Evolutionary conservation across 2,329 filamentous ascomycete species (phyloP).

Genomic region (Cytospora leucostoma): DNA sequence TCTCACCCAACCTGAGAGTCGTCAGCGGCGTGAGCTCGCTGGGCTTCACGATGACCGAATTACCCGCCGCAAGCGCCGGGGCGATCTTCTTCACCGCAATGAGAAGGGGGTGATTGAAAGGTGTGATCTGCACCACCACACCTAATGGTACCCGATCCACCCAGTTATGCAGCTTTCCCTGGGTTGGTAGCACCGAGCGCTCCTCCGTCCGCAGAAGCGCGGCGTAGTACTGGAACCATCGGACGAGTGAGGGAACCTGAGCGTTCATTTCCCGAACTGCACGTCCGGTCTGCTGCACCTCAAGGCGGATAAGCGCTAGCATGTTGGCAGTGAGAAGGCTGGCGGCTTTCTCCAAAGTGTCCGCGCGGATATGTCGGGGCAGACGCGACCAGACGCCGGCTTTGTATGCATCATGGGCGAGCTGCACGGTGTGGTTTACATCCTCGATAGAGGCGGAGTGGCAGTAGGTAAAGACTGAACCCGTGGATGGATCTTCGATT

Average conservation of each 20-base stretch:
- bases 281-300: conserved; percentile 69
- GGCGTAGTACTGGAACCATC: conserved; percentile 74
- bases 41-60: conserved; percentile 62
- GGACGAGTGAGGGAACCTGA: conserved; percentile 64
- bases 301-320: conserved; percentile 59
- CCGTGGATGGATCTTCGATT: conserved; percentile 34
- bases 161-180: conserved; percentile 60
- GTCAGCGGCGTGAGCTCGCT: conserved; percentile 64
- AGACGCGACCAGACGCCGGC: conserved; percentile 58
- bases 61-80: conserved; percentile 61
- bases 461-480: conserved; percentile 36
- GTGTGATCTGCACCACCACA: conserved; percentile 58
- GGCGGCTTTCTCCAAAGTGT: conserved; percentile 63
- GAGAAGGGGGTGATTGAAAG: conserved; percentile 61
- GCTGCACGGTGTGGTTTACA: conserved; percentile 43
- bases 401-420: conserved; percentile 49
- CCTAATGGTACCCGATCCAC: conserved; percentile 57
- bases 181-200: conserved; percentile 65
- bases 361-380: conserved; percentile 59
- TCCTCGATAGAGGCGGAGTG: conserved; percentile 49
- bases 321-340: conserved; percentile 54
- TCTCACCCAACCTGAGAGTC: conserved; percentile 58
- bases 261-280: conserved; percentile 70
- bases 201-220: conserved; percentile 68
- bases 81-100: conserved; percentile 63